Evolutionary conservation across 208 protist genomes (phyloP), one percentile per base, ranked within the genome.

Genomic region (Phytomonas sp.): DNA sequence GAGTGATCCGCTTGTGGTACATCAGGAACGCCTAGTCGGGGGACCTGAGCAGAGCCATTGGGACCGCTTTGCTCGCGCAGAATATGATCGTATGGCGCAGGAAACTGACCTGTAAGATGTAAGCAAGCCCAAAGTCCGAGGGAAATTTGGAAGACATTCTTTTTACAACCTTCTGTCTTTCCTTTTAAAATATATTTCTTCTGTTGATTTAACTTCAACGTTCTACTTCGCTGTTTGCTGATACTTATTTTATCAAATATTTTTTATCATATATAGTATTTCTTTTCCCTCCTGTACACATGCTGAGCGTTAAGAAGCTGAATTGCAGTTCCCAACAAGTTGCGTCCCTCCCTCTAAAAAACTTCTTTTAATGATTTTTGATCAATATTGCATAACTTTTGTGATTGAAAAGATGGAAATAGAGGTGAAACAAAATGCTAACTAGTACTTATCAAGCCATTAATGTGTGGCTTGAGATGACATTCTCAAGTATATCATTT

Each of bases 21-120:
- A 96, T 51, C 76, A 85, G 40, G 85, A 97, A 66, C 84, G 86
- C 7, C 64, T 95, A 13, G 51, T 85, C 0, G 79, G 84, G 53
- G 83, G 84, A 23, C 26, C 84, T n/a, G 84, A 92, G 77, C 83
- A 89, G 68, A 92, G 81, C 0, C 75, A 89, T 51, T 98, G 96
- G 96, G 94, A 98, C 73, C 82, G 89, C 43, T 98, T 98, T 79
- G 91, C 93, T 0, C 80, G 91, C 9, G 66, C 79, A n/a, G 95
- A 97, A 74, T 98, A 98, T 72, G 93, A 97, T 74, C 89, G 88
- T 37, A 95, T 97, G 81, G 80, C 93, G 1, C 71, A 84, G 23
- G 95, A 97, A 65, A 80, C 76, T n/a, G 87, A 89, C 64, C 46
- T 70, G 34, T 76, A 85, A 32, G 23, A 40, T 53, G 61, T 40